These are phyloP conservation scores for Chionographis japonica DNA, from an alignment of 106 monocot genomes.

Conservation along the genomic window DNA sequence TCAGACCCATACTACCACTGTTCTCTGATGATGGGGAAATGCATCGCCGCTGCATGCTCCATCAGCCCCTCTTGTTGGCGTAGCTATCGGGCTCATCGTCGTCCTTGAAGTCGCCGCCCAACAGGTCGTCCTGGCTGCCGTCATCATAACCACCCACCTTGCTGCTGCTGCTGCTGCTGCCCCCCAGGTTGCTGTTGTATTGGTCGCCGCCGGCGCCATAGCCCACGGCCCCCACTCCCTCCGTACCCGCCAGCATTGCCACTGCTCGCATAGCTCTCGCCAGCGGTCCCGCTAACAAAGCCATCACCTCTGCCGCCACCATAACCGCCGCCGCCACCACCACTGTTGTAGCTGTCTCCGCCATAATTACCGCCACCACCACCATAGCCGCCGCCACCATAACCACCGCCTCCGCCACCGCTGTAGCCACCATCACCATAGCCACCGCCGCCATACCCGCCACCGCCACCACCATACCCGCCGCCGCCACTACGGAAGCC, in stretches of 20 bases:
- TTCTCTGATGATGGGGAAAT: too few species aligned
- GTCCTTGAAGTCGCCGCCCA: conserved; percentile 25
- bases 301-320: conserved; percentile 5
- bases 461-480: too few species aligned
- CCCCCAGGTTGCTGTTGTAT: neutral
- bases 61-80: conserved; percentile 32
- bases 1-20: too few species aligned
- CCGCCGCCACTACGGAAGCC: conserved; percentile 8
- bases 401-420: conserved; percentile 1
- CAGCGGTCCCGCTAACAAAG: neutral
- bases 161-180: neutral
- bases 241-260: neutral
- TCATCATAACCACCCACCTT: conserved; percentile 5
- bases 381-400: conserved; percentile 7
- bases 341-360: conserved; percentile 8
- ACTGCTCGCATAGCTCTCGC: neutral
- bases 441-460: too few species aligned
- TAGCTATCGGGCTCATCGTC: conserved; percentile 30
- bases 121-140: conserved; percentile 10
- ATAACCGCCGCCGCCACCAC: neutral
- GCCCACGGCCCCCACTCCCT: neutral
- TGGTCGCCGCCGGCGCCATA: conserved; percentile 1
- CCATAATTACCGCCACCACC: conserved; percentile 5
- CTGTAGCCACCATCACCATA: too few species aligned
- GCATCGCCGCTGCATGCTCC: neutral